Conservation (phyloP, 2,329 filamentous ascomycete species). For the Paraphaeosphaeria sporulosa region DNA sequence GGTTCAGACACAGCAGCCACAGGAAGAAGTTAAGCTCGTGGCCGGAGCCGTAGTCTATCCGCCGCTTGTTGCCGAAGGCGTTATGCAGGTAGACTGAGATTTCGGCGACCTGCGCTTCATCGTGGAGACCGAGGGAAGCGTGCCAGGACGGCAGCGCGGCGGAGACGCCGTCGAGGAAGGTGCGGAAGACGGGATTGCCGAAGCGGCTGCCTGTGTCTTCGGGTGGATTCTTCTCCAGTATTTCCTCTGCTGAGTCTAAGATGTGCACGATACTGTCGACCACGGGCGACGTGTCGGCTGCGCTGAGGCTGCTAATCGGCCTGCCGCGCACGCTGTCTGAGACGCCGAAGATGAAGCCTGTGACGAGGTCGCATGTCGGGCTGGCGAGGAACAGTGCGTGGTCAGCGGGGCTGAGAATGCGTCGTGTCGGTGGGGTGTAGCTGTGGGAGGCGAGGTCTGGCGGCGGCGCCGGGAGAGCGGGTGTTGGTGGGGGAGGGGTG, state of each 20-base stretch:
- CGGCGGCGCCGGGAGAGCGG: slow-evolving; percentile 72
- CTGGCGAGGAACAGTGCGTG: slow-evolving; percentile 83
- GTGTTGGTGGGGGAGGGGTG: slow-evolving; percentile 75
- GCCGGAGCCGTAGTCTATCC: slow-evolving; percentile 94
- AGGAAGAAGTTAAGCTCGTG: slow-evolving; percentile 98
- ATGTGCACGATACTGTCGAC: slow-evolving; percentile 73
- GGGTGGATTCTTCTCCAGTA: slow-evolving; percentile 76
- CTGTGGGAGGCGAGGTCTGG: slow-evolving; percentile 66
- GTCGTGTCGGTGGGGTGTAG: slow-evolving; percentile 74
- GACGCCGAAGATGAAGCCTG: slow-evolving; percentile 85
- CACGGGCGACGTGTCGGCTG: slow-evolving; percentile 65
- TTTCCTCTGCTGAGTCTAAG: slow-evolving; percentile 71
- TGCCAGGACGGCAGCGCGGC: slow-evolving; percentile 68
- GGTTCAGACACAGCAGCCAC: slow-evolving; percentile 94
- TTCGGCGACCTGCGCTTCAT: slow-evolving; percentile 69
- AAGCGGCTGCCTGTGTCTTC: slow-evolving; percentile 91
- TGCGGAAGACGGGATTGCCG: slow-evolving; percentile 89
- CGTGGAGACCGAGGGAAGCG: slow-evolving; percentile 61
- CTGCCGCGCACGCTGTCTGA: slow-evolving; percentile 80
- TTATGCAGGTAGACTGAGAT: slow-evolving; percentile 80
- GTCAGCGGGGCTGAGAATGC: slow-evolving; percentile 82
- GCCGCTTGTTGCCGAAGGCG: slow-evolving; percentile 81
- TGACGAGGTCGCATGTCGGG: slow-evolving; percentile 75
- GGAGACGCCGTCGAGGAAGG: slow-evolving; percentile 74
- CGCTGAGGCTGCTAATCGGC: slow-evolving; percentile 68